Percentiles rank a stretch among this genome's conserved stretches.
Evolutionary conservation across 2,329 filamentous ascomycete genomes (phyloP).

Genomic region (Lecanicillium sp.): DNA sequence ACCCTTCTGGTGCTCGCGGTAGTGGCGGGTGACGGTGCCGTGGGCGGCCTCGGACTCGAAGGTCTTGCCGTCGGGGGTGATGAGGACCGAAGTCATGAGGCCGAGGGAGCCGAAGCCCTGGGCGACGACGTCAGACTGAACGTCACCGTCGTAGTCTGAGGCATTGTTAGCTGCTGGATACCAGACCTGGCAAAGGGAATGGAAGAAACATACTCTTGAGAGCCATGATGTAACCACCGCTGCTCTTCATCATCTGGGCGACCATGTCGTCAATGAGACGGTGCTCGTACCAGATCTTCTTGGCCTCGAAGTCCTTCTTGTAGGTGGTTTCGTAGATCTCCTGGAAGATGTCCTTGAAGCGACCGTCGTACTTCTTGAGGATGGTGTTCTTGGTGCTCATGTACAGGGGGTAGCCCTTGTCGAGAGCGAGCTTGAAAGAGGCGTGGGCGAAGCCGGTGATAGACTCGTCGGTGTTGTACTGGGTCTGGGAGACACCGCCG

Average conservation of each 20-base stretch:
- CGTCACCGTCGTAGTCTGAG: slow-evolving; percentile 94
- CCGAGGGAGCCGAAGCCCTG: slow-evolving; percentile 97
- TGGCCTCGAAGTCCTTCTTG: slow-evolving; percentile 81
- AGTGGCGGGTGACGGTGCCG: slow-evolving; percentile 97
- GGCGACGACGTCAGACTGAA: slow-evolving; percentile 96
- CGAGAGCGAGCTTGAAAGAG: slow-evolving; percentile 89
- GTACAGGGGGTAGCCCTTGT: slow-evolving; percentile 87
- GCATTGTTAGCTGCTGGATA: slow-evolving; percentile 12
- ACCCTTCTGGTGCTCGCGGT: slow-evolving; percentile 98
- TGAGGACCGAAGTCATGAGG: slow-evolving; percentile 96
- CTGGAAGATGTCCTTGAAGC: slow-evolving; percentile 99
- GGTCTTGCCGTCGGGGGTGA: slow-evolving; percentile 93
- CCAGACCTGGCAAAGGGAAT: neutral
- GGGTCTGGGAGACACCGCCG: slow-evolving; percentile 85
- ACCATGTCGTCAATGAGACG: slow-evolving; percentile 99
- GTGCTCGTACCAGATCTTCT: slow-evolving; percentile 98
- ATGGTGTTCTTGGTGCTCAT: slow-evolving; percentile 99
- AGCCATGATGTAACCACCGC: slow-evolving; percentile 93
- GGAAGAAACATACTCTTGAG: slow-evolving; percentile 73
- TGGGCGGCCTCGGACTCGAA: slow-evolving; percentile 98
- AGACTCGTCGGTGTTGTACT: slow-evolving; percentile 97
- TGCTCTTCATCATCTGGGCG: slow-evolving; percentile 99
- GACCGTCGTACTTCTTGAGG: slow-evolving; percentile 95
- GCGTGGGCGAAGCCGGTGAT: slow-evolving; percentile 94
- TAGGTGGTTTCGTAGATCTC: slow-evolving; percentile 87